Conservation (phyloP, 371 early-diverging fungal species). For the Saksenaea oblongispora region DNA sequence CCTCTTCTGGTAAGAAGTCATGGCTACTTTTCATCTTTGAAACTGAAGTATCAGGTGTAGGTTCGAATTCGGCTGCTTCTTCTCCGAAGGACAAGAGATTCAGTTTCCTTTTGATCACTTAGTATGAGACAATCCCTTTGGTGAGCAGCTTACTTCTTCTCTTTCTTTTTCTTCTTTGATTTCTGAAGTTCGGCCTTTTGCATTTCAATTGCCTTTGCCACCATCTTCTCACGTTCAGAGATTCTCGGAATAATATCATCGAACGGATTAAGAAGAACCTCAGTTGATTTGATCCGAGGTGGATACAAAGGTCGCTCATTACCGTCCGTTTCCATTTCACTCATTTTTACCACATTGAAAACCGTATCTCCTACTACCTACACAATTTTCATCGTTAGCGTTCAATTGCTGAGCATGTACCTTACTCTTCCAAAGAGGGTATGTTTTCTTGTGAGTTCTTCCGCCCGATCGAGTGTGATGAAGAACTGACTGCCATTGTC, state of each 20-base stretch:
- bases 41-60: conserved; percentile 24
- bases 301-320: conserved; percentile 86
- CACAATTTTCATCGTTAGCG: background rate
- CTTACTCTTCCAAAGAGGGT: conserved; percentile 91
- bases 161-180: conserved; percentile 61
- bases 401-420: background rate
- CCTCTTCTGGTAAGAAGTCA: conserved; percentile 57
- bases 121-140: too few relatives aligned
- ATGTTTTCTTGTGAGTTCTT: conserved; percentile 83
- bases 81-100: conserved; percentile 90
- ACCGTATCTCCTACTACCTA: conserved; percentile 90
- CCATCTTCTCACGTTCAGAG: conserved; percentile 58
- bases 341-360: conserved; percentile 88
- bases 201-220: conserved; percentile 33
- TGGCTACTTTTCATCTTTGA: conserved; percentile 68
- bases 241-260: conserved; percentile 88
- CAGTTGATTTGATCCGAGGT: conserved; percentile 63
- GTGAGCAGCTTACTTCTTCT: conserved; percentile 68
- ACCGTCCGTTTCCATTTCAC: conserved; percentile 74
- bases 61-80: conserved; percentile 67
- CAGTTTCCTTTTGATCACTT: conserved; percentile 52
- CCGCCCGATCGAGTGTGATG: conserved; percentile 86
- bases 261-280: conserved; percentile 87
- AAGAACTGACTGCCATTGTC: conserved; percentile 93
- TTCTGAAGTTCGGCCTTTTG: conserved; percentile 34